Conservation (phyloP, 352 stramenopile species). For the Phytophthora aleatoria region DNA sequence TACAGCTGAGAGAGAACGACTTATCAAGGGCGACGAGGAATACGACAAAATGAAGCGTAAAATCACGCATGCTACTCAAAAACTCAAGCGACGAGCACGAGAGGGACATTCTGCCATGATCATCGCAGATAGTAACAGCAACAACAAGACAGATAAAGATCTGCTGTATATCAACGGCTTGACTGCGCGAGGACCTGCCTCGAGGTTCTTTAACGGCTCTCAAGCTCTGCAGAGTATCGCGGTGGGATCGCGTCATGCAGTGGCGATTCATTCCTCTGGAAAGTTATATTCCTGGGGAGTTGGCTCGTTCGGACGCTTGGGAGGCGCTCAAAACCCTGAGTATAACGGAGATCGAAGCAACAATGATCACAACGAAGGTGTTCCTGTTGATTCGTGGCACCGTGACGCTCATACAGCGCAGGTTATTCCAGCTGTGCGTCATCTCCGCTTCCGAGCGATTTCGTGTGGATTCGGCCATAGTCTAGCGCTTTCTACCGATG, state of each 20-base stretch:
- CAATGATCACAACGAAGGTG: conserved; percentile 4
- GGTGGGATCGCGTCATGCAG: conserved; percentile 68
- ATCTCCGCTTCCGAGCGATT: conserved; percentile 58
- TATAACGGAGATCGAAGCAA: conserved; percentile 7
- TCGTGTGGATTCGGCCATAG: conserved; percentile 76
- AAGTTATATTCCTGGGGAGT: conserved; percentile 77
- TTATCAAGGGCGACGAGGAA: conserved; percentile 43
- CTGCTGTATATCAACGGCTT: conserved; percentile 55
- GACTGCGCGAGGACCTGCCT: conserved; percentile 50
- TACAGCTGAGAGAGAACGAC: conserved; percentile 41
- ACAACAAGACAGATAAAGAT: background rate
- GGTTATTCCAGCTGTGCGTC: conserved; percentile 42
- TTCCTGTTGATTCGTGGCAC: conserved; percentile 49
- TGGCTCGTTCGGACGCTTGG: conserved; percentile 68
- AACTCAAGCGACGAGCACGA: conserved; percentile 59
- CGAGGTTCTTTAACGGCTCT: conserved; percentile 51
- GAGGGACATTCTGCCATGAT: conserved; percentile 40
- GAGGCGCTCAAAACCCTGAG: conserved; percentile 29
- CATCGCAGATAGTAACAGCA: conserved; percentile 11
- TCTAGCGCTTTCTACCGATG: conserved; percentile 61
- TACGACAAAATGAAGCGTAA: conserved; percentile 70
- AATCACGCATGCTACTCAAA: conserved; percentile 56
- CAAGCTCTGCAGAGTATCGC: conserved; percentile 64
- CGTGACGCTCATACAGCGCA: conserved; percentile 54
- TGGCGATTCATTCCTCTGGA: conserved; percentile 68